Base-by-base conservation (phyloP, 768 basidiomycete genomes). In the Hericium rajendrae region DNA sequence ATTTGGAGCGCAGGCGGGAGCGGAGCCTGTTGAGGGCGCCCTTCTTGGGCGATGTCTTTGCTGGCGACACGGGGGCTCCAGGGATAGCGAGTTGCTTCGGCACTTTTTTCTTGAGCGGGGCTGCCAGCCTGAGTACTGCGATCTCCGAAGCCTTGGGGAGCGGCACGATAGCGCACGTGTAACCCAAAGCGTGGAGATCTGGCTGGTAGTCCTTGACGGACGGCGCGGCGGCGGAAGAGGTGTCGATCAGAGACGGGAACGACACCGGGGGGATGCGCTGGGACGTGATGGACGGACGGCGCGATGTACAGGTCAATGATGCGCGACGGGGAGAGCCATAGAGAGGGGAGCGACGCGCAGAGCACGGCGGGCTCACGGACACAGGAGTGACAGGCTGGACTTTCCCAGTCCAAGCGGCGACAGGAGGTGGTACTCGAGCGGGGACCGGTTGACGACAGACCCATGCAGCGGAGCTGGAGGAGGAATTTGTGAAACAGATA, bases 371-470 rank as follows among this genome's bases (percentile, higher is more conserved):
- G 38, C 74, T 70, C n/a, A 64, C 53, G 10, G 75, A 72, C 0
- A 69, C 74, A 3, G 86, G 86, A 15, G 86, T 83, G 6, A 86
- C 86, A 4, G 86, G 87, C 57, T 84, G 81, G 54, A 89, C 84
- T 60, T 72, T 74, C n/a, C 80, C 71, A 6, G 80, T 83, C 87
- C 87, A 90, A 41, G 79, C 61, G 15, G 77, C 65, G 50, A 88
- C 85, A 39, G 74, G 2, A 77, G 70, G 74, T 74, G 2, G 79
- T 76, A 53, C 71, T 75, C 20, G 80, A 76, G 61, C 74, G 73
- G 50, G 73, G 73, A 51, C 69, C 69, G 57, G n/a, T 59, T 59
- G 32, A 32, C 9, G 32, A 10, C 32, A 32, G 32, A 32, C 4
- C 28, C 28, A 22, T 59, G 61, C 4, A 56, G 24, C 18, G 48